Evolutionary conservation across 1,139 yeast genomes (phyloP), one percentile per base, ranked within the genome.

Genomic region (Hansenula sp.): DNA sequence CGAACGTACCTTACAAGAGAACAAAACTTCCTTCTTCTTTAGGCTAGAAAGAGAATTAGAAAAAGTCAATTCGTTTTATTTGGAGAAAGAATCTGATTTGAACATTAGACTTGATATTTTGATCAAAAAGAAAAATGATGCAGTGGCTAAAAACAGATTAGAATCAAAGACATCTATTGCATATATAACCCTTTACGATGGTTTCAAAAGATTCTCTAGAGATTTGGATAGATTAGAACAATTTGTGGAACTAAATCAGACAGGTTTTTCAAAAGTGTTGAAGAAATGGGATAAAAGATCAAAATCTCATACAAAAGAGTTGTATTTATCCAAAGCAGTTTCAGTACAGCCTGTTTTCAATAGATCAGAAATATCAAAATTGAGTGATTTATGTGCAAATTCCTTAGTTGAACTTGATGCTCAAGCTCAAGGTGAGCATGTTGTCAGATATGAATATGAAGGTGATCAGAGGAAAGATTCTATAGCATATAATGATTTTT

Each of bases 241-340:
- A 61, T 92, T 87, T 62, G 89, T 92, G 33, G 96, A 90, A 60
- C 70, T 92, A 45, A 92, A 92, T 59, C 96, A 92, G 56, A 88
- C 96, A 0, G 98, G 97, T 16, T 92, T 92, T 62, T 82, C 94
- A 25, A 92, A 92, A 63, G 97, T 88, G 27, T 76, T 92, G 53
- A 92, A 92, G 60, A 92, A 92, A 66, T 92, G 98, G 98, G 98
- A 92, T 62, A 92, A 92, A 63, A 72, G 97, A 46, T 88, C 97
- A 17, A 89, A 90, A 55, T 86, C 96, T 2, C 95, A 88, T 52
- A 90, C 97, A 10, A 89, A 89, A 59, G 98, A 92, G 60, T 71
- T 92, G 40, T 92, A 90, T 59, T 73, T 92, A 34, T 82, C 88
- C 38, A 82, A 97, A 1, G 97, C 97, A 0, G 96, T 92, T 11